Evolutionary conservation across 2,329 filamentous ascomycete genomes (phyloP).

Genomic region (Cladorrhinum sp.): DNA sequence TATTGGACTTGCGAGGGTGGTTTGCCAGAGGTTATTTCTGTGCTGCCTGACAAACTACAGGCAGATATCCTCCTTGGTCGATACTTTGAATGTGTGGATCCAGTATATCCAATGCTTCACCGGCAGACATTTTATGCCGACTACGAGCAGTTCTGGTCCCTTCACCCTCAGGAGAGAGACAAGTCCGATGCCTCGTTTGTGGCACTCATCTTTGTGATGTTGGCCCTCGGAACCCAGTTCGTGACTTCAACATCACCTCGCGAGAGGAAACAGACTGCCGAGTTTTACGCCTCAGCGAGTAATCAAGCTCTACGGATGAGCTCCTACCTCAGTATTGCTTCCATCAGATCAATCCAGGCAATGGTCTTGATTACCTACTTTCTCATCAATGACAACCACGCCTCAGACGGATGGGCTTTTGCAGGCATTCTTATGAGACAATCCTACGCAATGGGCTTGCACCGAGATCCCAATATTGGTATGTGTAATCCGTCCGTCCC

Average conservation of each 20-base stretch:
- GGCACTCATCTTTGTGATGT: constrained; percentile 71
- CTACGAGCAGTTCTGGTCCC: constrained; percentile 74
- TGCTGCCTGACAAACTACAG: constrained; percentile 72
- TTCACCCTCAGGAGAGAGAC: constrained; percentile 55
- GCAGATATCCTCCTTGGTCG: constrained; percentile 65
- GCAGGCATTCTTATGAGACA: constrained; percentile 74
- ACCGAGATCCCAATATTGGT: constrained; percentile 74
- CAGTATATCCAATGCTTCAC: constrained; percentile 78
- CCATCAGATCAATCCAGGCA: constrained; percentile 69
- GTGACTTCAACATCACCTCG: constrained; percentile 56
- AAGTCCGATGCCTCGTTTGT: constrained; percentile 65
- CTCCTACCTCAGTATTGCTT: constrained; percentile 73
- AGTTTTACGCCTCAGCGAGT: constrained; percentile 77
- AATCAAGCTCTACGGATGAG: constrained; percentile 74
- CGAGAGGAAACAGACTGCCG: constrained; percentile 71
- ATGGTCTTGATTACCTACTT: constrained; percentile 85
- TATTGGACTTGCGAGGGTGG: constrained; percentile 82
- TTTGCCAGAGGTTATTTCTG: constrained; percentile 69
- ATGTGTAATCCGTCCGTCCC: constrained; percentile 19
- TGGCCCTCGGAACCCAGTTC: constrained; percentile 77
- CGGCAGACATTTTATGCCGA: constrained; percentile 72
- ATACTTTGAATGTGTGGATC: constrained; percentile 71
- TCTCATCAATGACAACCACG: constrained; percentile 81
- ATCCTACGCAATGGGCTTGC: constrained; percentile 76
- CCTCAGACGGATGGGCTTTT: constrained; percentile 79